These are phyloP conservation scores for Apiotrichum veenhuisii DNA, from an alignment of 1,284 basidiomycete species.

Conservation along the genomic window DNA sequence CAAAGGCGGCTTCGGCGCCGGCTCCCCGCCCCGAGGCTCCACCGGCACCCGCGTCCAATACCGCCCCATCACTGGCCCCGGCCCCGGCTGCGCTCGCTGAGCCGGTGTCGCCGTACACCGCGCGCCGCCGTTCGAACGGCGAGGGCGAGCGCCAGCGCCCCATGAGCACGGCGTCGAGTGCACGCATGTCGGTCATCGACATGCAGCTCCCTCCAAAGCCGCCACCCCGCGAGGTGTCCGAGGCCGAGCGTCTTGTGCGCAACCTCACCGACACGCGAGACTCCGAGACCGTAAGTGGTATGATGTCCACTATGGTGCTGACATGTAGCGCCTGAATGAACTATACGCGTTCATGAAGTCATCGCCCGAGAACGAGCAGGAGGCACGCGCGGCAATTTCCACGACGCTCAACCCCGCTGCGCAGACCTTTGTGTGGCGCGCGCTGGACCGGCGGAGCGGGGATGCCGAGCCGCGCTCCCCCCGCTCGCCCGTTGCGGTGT, in stretches of 20 bases:
- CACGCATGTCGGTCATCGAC: constrained; percentile 34
- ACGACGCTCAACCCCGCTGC: constrained; percentile 34
- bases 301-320: constrained; percentile 25
- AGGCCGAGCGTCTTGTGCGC: constrained; percentile 46
- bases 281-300: constrained; percentile 67
- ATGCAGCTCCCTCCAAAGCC: constrained; percentile 27
- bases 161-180: constrained; percentile 17
- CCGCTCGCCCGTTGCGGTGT: not conserved
- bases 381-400: constrained; percentile 61
- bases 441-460: constrained; percentile 34
- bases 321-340: constrained; percentile 90
- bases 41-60: constrained; percentile 10
- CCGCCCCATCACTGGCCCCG: not conserved
- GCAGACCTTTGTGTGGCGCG: constrained; percentile 39
- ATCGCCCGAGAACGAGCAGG: constrained; percentile 79
- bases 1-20: not conserved
- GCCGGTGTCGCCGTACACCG: constrained; percentile 6
- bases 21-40: too few relatives aligned
- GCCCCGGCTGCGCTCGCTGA: constrained; percentile 54
- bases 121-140: constrained; percentile 1
- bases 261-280: constrained; percentile 71
- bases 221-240: constrained; percentile 55
- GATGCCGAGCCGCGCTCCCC: constrained; percentile 33
- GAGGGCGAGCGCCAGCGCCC: constrained; percentile 7
- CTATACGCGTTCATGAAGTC: constrained; percentile 90